Percentiles rank a stretch among this genome's conserved stretches.
Evolutionary conservation across 192 early-diverging fungal genomes (phyloP).

Genomic region (Powellomyces hirtus): DNA sequence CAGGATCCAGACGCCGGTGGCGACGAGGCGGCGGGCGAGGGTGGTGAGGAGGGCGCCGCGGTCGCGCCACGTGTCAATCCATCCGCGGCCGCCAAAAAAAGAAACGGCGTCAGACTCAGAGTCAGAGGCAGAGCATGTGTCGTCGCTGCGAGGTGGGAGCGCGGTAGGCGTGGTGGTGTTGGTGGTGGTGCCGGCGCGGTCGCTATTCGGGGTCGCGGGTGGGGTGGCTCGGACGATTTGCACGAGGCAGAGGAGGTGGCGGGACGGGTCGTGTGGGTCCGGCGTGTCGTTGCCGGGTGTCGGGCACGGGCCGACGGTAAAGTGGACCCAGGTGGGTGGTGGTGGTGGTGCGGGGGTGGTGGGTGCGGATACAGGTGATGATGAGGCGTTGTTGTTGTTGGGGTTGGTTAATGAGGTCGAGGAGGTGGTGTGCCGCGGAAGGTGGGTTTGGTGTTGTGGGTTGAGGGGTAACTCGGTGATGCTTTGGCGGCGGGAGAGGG

Average conservation of each 20-base stretch:
- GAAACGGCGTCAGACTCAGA: too few relatives aligned
- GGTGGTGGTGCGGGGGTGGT: background rate
- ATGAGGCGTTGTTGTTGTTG: too few relatives aligned
- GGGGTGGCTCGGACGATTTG: conserved; percentile 18
- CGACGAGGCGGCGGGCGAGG: background rate
- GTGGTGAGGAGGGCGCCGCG: background rate
- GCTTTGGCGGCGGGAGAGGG: background rate
- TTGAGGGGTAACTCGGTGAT: too few relatives aligned
- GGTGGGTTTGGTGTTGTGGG: too few relatives aligned
- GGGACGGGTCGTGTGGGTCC: background rate
- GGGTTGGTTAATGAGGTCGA: background rate
- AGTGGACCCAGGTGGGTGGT: conserved; percentile 18
- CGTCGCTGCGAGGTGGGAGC: too few relatives aligned
- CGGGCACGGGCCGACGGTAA: conserved; percentile 23
- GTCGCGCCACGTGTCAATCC: background rate
- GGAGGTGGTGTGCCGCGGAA: too few relatives aligned
- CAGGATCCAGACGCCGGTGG: too few relatives aligned
- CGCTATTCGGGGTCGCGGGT: background rate
- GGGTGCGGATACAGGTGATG: background rate
- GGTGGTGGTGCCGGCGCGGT: background rate
- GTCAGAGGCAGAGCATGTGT: too few relatives aligned
- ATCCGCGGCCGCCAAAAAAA: background rate
- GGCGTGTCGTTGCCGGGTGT: conserved; percentile 3
- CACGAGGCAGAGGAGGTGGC: conserved; percentile 21
- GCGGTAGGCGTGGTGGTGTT: background rate